Conservation (phyloP, 345 rosid species). For the Aquilaria sinensis region DNA sequence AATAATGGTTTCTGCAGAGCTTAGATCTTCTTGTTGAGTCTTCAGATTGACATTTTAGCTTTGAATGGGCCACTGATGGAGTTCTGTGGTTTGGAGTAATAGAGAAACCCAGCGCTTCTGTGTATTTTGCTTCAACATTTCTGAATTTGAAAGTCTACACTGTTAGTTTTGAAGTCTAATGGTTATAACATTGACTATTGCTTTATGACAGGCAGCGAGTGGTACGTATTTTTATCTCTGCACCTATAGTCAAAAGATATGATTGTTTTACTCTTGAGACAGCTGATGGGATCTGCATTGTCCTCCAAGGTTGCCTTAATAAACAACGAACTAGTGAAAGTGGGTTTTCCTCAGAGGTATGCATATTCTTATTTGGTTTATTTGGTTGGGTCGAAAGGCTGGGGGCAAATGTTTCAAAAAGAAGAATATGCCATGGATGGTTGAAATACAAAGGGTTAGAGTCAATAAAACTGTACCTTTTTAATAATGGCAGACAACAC, state of each 20-base stretch:
- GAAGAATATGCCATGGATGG: background rate
- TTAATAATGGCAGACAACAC: background rate
- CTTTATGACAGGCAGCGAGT: conserved; percentile 30
- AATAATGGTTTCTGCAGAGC: too few species aligned
- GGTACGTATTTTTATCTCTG: conserved; percentile 57
- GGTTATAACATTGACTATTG: background rate
- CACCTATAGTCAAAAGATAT: conserved; percentile 51
- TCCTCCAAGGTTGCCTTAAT: conserved; percentile 54
- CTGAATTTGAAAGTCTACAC: background rate
- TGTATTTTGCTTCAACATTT: background rate
- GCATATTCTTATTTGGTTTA: background rate
- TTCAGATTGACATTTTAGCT: background rate
- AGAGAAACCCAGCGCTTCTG: background rate
- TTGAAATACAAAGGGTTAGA: too few species aligned
- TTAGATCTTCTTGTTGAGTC: background rate
- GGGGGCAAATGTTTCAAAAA: background rate
- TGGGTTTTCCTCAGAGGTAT: conserved; percentile 68
- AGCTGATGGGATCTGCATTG: conserved; percentile 52
- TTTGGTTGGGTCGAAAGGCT: background rate
- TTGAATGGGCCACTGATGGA: background rate
- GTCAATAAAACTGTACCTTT: background rate
- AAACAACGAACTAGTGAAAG: conserved; percentile 29
- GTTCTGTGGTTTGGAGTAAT: too few species aligned
- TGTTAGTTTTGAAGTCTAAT: background rate
- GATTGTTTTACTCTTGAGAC: conserved; percentile 66